phyloP scores from a whole-genome alignment of 768 basidiomycete genomes.

The Termitomyces sp. region DNA sequence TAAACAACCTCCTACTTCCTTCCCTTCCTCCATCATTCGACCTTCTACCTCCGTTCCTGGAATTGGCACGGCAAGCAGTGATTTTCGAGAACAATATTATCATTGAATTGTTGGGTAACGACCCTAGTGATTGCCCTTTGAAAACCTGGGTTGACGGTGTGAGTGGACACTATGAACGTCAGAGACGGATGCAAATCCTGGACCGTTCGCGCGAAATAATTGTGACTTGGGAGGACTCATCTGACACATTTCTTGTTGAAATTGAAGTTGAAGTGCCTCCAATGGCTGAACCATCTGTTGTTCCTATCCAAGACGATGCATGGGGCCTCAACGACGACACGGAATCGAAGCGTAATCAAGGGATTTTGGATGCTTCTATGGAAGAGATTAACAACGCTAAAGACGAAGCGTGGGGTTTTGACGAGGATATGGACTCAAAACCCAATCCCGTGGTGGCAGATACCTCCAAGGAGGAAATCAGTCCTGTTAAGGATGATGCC shows the following conservation, averaged over 20 bases:
- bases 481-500: slow-evolving; percentile 26
- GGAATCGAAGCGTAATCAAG: neutral
- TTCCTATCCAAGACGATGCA: slow-evolving; percentile 24
- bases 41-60: slow-evolving; percentile 56
- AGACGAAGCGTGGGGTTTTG: slow-evolving; percentile 45
- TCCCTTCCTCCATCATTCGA: slow-evolving; percentile 63
- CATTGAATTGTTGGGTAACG: slow-evolving; percentile 42
- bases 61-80: slow-evolving; percentile 50
- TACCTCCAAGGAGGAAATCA: slow-evolving; percentile 14
- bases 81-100: slow-evolving; percentile 59
- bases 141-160: slow-evolving; percentile 65
- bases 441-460: slow-evolving; percentile 7
- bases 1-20: slow-evolving; percentile 63
- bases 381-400: slow-evolving; percentile 16
- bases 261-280: slow-evolving; percentile 27
- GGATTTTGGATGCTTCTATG: neutral
- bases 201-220: slow-evolving; percentile 56
- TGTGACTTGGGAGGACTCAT: slow-evolving; percentile 30
- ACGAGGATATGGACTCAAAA: slow-evolving; percentile 32
- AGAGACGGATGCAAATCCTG: slow-evolving; percentile 60
- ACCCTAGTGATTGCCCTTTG: slow-evolving; percentile 44
- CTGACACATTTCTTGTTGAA: slow-evolving; percentile 36
- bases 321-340: slow-evolving; percentile 48
- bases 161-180: slow-evolving; percentile 72
- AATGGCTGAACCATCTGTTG: slow-evolving; percentile 24